Evolutionary conservation across 257 asterid genomes (phyloP).

Genomic region (Lycium ferocissimum): DNA sequence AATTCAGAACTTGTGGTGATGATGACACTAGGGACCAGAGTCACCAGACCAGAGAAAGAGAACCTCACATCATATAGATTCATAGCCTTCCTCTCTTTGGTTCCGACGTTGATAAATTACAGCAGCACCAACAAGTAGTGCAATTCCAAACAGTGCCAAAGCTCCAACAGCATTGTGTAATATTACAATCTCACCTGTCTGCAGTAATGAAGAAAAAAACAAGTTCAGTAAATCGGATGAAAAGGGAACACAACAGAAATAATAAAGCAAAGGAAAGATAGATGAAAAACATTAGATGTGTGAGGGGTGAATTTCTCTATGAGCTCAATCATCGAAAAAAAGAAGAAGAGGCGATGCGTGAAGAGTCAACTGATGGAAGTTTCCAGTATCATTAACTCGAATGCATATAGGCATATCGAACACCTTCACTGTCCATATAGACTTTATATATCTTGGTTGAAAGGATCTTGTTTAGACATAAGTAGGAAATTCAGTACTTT

Average conservation of each 20-base stretch:
- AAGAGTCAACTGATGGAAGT: not conserved
- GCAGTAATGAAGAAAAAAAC: not conserved
- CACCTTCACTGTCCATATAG: not conserved
- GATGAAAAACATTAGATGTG: too few species aligned
- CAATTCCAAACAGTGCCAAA: slow-evolving; percentile 25
- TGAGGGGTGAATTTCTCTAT: too few species aligned
- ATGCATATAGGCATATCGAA: not conserved
- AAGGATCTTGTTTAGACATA: not conserved
- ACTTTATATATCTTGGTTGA: not conserved
- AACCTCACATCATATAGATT: slow-evolving; percentile 3
- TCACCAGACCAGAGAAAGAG: not conserved
- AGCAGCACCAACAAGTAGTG: slow-evolving; percentile 13
- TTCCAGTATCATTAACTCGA: not conserved
- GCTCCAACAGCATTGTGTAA: slow-evolving; percentile 13
- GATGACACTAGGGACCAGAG: slow-evolving; percentile 19
- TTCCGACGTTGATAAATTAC: slow-evolving; percentile 12
- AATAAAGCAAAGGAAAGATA: not conserved
- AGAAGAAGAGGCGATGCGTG: not conserved
- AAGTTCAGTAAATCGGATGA: not conserved
- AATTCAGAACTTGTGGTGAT: not conserved
- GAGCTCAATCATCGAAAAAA: too few species aligned
- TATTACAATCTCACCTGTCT: slow-evolving; percentile 27
- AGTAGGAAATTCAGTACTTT: not conserved
- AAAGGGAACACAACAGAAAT: not conserved
- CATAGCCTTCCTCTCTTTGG: slow-evolving; percentile 23